A percentile compares a stretch with the other conserved stretches of the same genome.
phyloP scores from a whole-genome alignment of 2,329 filamentous ascomycete species.

The Emergomyces orientalis region DNA sequence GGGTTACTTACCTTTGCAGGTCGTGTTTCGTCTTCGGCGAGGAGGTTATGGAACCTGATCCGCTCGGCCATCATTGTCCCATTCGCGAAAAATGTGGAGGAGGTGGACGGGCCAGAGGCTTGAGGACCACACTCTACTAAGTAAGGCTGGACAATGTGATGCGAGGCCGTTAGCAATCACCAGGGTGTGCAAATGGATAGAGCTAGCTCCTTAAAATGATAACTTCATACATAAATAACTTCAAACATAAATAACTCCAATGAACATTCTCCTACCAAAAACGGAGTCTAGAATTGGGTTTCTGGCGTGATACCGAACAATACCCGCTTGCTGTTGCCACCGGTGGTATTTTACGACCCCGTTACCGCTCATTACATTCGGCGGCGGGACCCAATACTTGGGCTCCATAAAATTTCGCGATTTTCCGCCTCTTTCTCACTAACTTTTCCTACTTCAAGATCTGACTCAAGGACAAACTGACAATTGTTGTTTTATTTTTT shows the following conservation, averaged over 20 bases:
- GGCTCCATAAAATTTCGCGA: not conserved
- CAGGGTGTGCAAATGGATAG: not conserved
- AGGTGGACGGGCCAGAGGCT: not conserved
- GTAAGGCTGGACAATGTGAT: not conserved
- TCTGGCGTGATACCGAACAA: not conserved
- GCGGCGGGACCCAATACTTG: not conserved
- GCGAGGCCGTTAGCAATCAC: not conserved
- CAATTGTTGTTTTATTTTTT: not conserved
- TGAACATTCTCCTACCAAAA: not conserved
- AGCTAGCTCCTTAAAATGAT: not conserved
- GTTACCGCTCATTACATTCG: not conserved
- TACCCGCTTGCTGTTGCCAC: not conserved
- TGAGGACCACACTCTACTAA: not conserved
- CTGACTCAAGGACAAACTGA: too few species aligned
- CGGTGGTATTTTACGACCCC: not conserved
- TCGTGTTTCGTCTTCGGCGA: too few species aligned
- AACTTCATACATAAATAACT: too few species aligned
- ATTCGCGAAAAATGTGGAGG: not conserved
- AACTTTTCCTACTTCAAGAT: too few species aligned
- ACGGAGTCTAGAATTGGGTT: not conserved
- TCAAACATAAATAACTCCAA: too few species aligned
- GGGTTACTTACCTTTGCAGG: not conserved
- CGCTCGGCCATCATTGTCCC: not conserved
- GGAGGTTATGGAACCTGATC: not conserved
- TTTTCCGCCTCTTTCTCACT: not conserved